Conservation (phyloP, 495 filamentous ascomycete genomes). For the Letharia columbiana region DNA sequence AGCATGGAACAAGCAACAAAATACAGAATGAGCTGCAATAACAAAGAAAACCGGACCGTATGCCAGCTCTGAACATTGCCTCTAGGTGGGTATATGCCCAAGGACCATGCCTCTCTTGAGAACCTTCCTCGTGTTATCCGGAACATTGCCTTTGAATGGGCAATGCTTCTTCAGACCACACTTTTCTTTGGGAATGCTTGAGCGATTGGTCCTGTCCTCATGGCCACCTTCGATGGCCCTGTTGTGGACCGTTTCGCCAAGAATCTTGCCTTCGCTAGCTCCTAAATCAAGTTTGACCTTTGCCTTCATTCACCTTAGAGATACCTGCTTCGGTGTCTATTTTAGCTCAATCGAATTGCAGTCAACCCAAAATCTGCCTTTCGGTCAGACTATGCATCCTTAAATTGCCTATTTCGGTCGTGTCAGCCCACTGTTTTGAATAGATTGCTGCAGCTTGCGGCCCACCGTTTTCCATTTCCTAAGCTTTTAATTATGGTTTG, state of each 20-base stretch:
- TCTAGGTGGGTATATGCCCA: not conserved
- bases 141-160: not conserved
- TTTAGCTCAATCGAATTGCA: not conserved
- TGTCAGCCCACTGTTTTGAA: not conserved
- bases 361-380: not conserved
- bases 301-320: not conserved
- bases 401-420: not conserved
- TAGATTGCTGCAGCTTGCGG: not conserved
- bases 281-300: not conserved
- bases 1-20: conserved; percentile 59
- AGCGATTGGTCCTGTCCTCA: not conserved
- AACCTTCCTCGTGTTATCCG: not conserved
- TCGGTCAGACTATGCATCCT: not conserved
- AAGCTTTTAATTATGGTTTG: not conserved
- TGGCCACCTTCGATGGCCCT: not conserved
- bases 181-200: not conserved
- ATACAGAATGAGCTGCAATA: not conserved
- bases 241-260: not conserved
- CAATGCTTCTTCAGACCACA: not conserved
- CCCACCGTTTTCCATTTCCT: not conserved
- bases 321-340: not conserved
- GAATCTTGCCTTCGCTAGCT: not conserved
- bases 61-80: not conserved
- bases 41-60: not conserved
- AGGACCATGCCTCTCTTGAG: not conserved